A percentile compares a stretch with the other conserved stretches of the same genome.
These are phyloP conservation scores for Lonicera japonica DNA, from an alignment of 129 eudicot species.

Conservation along the genomic window DNA sequence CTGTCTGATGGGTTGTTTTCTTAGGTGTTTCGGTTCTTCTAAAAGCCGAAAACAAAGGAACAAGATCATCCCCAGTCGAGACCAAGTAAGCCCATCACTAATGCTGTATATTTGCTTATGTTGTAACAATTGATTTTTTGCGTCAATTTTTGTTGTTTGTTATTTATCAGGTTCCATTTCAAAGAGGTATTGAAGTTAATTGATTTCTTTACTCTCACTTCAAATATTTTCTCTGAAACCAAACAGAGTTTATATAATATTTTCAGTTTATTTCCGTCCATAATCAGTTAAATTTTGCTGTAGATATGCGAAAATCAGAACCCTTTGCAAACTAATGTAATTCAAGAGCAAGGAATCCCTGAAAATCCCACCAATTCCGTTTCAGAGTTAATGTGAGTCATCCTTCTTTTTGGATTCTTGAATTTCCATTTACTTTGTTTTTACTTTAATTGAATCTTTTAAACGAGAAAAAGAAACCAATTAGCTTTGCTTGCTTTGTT, in stretches of 20 bases:
- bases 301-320: slow-evolving; percentile 44
- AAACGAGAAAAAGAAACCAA: background rate
- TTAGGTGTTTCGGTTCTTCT: slow-evolving; percentile 73
- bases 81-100: slow-evolving; percentile 44
- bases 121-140: no score
- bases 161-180: slow-evolving; percentile 1
- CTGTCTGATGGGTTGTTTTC: slow-evolving; percentile 80
- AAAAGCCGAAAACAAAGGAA: slow-evolving; percentile 40
- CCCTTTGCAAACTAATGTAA: slow-evolving; percentile 25
- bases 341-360: slow-evolving; percentile 25
- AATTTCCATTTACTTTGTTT: background rate
- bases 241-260: background rate
- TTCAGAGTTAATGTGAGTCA: slow-evolving; percentile 45
- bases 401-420: background rate
- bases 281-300: slow-evolving; percentile 14
- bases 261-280: background rate
- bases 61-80: slow-evolving; percentile 36
- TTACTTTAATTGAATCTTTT: background rate
- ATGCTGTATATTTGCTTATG: background rate
- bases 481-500: background rate
- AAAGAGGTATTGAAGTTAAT: background rate
- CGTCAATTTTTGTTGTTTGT: background rate
- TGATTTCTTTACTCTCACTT: background rate
- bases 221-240: background rate
- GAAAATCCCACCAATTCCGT: slow-evolving; percentile 30